Base-by-base conservation (phyloP, 805 yeast genomes). In the Starmerella floricola region DNA sequence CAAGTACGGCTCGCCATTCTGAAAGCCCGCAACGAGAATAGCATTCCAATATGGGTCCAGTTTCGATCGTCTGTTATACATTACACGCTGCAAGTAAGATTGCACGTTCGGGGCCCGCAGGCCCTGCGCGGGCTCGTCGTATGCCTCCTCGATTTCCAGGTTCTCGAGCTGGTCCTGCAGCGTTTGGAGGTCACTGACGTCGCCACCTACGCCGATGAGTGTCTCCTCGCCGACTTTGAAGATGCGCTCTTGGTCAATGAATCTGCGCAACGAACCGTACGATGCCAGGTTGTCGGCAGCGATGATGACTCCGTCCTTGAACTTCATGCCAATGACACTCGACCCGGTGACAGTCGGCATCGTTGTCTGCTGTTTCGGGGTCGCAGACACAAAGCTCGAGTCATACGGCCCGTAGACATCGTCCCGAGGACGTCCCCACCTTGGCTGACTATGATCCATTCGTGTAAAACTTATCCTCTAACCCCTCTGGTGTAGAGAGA, bases 41-140 rank as follows among this genome's bases (percentile, higher is more conserved):
- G 97, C 80, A 63, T 91, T 91, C 97, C 97, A 91, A 50, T 86
- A 69, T 19, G 99, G 99, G 60, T 91, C 76, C 88, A 91, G 79
- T 63, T 91, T 86, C 40, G 81, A 72, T 63, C 99, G 75, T 63
- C 97, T 78, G 51, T 73, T 68, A 65, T 91, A 91, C 70, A 88
- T 69, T 34, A 88, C 79, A 46, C 80, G 75, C 36, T 88, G 76
- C 52, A 91, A 67, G 61, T 86, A 91, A 59, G 83, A 88, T 62
- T 84, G 93, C 33, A 91, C 76, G 55, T 85, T 82, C 16, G 83
- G 74, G n/a, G 97, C 94, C 49, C 79, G 73, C 59, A 91, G 62
- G 51, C 73, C 32, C 67, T 76, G 69, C n/a, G 50, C 48, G 37
- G 55, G 55, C 30, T 45, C 44, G 56, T 88, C 95, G 61, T 91